Evolutionary conservation across 805 yeast species (phyloP).

Genomic region (Kuraishia hungarica): DNA sequence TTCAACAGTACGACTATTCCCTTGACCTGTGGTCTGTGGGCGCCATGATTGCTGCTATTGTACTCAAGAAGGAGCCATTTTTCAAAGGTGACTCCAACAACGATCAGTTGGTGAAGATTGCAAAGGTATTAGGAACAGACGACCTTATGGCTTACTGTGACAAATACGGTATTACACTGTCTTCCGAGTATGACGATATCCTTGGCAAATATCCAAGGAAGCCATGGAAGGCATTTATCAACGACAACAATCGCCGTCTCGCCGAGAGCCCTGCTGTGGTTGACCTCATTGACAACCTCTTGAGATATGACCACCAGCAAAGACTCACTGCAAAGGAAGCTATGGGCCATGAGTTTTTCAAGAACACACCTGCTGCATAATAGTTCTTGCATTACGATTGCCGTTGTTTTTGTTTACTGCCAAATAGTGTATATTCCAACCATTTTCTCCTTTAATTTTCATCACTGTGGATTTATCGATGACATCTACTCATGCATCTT

Average conservation of each 20-base stretch:
- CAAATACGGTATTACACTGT: conserved; percentile 62
- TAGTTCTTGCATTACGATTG: neutral
- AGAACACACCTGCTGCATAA: conserved; percentile 10
- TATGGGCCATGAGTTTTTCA: conserved; percentile 66
- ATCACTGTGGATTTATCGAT: neutral
- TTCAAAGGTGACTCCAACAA: conserved; percentile 89
- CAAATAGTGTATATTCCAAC: neutral
- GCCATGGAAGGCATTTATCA: conserved; percentile 59
- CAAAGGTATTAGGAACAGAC: conserved; percentile 78
- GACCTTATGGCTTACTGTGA: conserved; percentile 57
- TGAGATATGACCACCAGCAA: conserved; percentile 81
- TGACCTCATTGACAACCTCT: conserved; percentile 64
- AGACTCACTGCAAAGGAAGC: conserved; percentile 87
- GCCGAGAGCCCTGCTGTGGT: conserved; percentile 46
- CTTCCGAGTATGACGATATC: conserved; percentile 70
- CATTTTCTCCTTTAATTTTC: neutral
- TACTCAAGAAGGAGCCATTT: conserved; percentile 84
- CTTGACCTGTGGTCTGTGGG: conserved; percentile 89
- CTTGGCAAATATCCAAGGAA: conserved; percentile 58
- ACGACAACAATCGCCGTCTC: conserved; percentile 40
- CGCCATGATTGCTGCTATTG: conserved; percentile 84
- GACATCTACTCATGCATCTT: neutral
- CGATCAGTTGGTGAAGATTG: conserved; percentile 87
- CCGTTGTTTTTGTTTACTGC: neutral
- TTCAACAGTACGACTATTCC: conserved; percentile 79